Percentiles rank a stretch among this genome's conserved stretches.
These are phyloP conservation scores for Logfia minima DNA, from an alignment of 129 eudicot species.

Conservation along the genomic window DNA sequence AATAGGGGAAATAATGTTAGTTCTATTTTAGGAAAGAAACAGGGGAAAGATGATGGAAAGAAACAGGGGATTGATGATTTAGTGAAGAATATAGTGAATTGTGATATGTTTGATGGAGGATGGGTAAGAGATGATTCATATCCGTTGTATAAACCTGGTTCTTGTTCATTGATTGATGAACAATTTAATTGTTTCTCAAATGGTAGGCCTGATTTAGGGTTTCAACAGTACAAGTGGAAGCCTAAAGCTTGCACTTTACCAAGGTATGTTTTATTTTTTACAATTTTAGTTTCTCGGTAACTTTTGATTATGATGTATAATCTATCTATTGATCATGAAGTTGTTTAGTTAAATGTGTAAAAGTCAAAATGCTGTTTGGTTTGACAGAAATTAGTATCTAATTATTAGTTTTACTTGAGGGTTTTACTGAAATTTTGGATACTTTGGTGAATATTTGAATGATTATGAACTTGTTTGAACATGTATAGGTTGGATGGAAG, in stretches of 20 bases:
- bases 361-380: not conserved
- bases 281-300: not conserved
- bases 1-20: slow-evolving; percentile 32
- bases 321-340: not conserved
- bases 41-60: not conserved
- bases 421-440: not conserved
- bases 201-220: slow-evolving; percentile 79
- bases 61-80: slow-evolving; percentile 45
- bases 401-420: not conserved
- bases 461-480: not conserved
- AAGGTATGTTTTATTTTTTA: slow-evolving; percentile 38
- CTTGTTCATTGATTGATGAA: slow-evolving; percentile 74
- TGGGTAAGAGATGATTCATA: slow-evolving; percentile 85
- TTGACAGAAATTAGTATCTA: not conserved
- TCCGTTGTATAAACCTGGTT: slow-evolving; percentile 75
- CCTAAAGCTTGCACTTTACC: slow-evolving; percentile 78
- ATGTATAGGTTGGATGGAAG: slow-evolving; percentile 50
- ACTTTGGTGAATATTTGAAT: not conserved
- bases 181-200: slow-evolving; percentile 65
- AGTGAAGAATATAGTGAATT: slow-evolving; percentile 51
- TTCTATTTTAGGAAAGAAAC: slow-evolving; percentile 43
- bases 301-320: not conserved
- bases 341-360: not conserved
- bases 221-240: slow-evolving; percentile 64
- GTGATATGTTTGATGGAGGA: slow-evolving; percentile 73